phyloP scores from a whole-genome alignment of 73 alveolate genomes.

The Stentor roeselii region DNA sequence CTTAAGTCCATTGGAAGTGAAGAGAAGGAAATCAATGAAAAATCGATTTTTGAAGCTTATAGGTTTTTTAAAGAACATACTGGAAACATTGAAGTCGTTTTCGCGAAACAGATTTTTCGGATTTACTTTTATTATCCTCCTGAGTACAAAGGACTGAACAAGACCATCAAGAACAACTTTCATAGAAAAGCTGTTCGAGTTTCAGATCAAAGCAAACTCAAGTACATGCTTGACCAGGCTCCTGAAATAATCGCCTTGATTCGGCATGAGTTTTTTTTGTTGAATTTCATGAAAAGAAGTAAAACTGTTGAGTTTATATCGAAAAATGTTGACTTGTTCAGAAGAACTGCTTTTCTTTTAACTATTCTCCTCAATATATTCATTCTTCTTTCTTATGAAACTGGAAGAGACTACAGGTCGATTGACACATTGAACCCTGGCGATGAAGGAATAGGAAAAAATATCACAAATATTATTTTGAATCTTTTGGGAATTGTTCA shows the following conservation, averaged over 20 bases:
- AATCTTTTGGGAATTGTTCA: conserved; percentile 41
- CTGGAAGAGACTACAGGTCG: not conserved
- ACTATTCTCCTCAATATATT: conserved; percentile 5
- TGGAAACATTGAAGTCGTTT: conserved; percentile 49
- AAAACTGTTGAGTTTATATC: conserved; percentile 40
- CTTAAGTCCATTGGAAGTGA: not conserved
- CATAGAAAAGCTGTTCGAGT: conserved; percentile 47
- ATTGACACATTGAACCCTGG: not conserved
- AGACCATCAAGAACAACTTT: conserved; percentile 43
- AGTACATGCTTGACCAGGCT: conserved; percentile 31
- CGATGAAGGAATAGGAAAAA: not conserved
- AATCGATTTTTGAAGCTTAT: conserved; percentile 30
- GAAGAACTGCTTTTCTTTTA: conserved; percentile 42
- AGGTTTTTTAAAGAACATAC: conserved; percentile 45
- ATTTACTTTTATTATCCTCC: conserved; percentile 48
- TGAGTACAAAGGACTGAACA: conserved; percentile 36
- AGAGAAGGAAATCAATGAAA: conserved; percentile 4
- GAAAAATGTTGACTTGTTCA: conserved; percentile 37
- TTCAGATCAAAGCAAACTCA: conserved; percentile 54
- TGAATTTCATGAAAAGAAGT: conserved; percentile 31
- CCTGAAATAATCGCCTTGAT: conserved; percentile 41
- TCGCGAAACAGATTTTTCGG: conserved; percentile 42
- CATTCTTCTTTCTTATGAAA: not conserved
- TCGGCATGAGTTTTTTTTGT: conserved; percentile 37
- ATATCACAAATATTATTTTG: conserved; percentile 14